Base-by-base conservation (phyloP, 2,329 filamentous ascomycete species). In the Talaromyces piceae region DNA sequence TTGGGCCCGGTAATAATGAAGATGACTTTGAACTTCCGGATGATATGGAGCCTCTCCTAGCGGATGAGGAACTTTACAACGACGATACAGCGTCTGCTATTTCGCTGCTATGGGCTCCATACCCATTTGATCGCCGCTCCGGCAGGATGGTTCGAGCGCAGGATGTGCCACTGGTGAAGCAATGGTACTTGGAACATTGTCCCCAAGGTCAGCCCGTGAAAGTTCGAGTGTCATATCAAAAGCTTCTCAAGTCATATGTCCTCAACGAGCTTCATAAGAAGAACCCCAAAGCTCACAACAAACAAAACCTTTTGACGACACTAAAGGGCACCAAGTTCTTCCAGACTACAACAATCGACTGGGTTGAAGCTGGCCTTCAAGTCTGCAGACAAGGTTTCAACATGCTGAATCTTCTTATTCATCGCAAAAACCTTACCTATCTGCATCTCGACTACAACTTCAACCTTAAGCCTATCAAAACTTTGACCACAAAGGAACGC, bases 391-490 rank as follows among this genome's bases (percentile, higher is more conserved):
- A 98, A 68, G 93, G 93, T 50, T 98, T 96, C 78, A 98, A 98
- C 73, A 98, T 98, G 91, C 77, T 98, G 54, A 98, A 98, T 63
- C 77, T 98, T 49, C 77, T 98, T 59, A 98, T 98, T 59, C 93
- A 98, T 67, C 86, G 93, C 63, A 98, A 98, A 78, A 98, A 98
- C 69, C 74, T 98, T 60, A 98, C 93, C 0, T 98, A 98, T 65
- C 80, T 98, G 51, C 94, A 98, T 77, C 83, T 98, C 50, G 93
- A 98, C 66, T 98, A 97, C 77, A 98, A 98, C 72, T 98, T 98
- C 77, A 98, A 98, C 70, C 66, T 98, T 69, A 98, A 98, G 76
- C 93, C 93, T 3, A 93, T 98, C 68, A 98, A 98, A 77, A 98
- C 93, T 0, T 72, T 98, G 59, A 98, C 93, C 0, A 98, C 93